Evolutionary conservation across 805 yeast species (phyloP).

Genomic region (Candida verbasci): DNA sequence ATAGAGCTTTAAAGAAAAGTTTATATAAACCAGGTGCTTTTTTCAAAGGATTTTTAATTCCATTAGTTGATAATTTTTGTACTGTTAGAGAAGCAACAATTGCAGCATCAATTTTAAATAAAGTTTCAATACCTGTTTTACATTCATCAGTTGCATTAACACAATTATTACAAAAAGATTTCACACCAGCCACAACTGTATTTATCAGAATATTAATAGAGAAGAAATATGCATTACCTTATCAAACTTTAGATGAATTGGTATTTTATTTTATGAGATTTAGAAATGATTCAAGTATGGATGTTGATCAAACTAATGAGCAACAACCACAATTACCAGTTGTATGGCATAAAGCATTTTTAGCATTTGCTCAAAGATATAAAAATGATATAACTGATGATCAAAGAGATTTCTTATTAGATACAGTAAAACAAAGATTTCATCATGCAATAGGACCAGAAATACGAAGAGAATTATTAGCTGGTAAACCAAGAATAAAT

Average conservation of each 20-base stretch:
- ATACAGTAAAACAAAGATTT: conserved; percentile 83
- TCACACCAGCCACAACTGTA: conserved; percentile 83
- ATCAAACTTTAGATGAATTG: conserved; percentile 90
- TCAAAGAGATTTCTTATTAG: conserved; percentile 90
- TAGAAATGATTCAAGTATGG: conserved; percentile 46
- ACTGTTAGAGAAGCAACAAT: conserved; percentile 91
- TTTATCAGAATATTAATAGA: conserved; percentile 87
- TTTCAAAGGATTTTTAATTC: conserved; percentile 93
- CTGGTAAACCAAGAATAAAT: conserved; percentile 64
- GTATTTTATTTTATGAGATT: conserved; percentile 94
- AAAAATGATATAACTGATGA: conserved; percentile 98
- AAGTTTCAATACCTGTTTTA: conserved; percentile 87
- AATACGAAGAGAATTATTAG: conserved; percentile 85
- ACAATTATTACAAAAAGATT: conserved; percentile 74
- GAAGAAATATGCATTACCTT: conserved; percentile 94
- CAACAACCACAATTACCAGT: conserved; percentile 76
- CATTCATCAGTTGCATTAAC: conserved; percentile 96
- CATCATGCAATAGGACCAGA: conserved; percentile 91
- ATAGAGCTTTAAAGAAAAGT: conserved; percentile 87
- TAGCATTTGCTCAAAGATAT: conserved; percentile 92
- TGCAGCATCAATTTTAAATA: conserved; percentile 85
- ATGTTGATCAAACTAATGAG: conserved; percentile 34
- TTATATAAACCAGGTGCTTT: conserved; percentile 97
- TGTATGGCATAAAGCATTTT: conserved; percentile 95
- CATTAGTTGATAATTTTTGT: conserved; percentile 84